Base-by-base conservation (phyloP, 441 rosid genomes). In the Eruca vesicaria region DNA sequence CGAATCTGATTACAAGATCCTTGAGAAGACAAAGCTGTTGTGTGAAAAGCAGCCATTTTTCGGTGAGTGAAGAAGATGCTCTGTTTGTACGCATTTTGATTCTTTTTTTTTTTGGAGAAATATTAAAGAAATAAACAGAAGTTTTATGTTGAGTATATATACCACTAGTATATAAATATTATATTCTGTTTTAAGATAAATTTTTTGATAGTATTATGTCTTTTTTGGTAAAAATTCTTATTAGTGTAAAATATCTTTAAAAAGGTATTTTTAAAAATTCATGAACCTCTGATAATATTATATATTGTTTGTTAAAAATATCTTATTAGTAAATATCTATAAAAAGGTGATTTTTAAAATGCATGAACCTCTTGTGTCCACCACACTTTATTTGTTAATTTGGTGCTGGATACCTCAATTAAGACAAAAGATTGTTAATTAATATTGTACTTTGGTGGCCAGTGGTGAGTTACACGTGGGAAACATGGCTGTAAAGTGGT, bases 61-160 rank as follows among this genome's bases (percentile, higher is more conserved):
- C 16, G 65, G 69, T 60, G 1, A 66, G 50, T 66, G 77, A 71
- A 72, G 77, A 71, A 72, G n/a, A n/a, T n/a, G 69, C 77, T 78
- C 68, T 78, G 73, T 52, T 78, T 78, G 57, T 50, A 72, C 77
- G 77, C 80, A 77, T 75, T 68, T 29, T 16, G n/a, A 15, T 58
- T 23, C 48, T 60, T 1, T 21, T 10, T 21, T 20, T 20, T 0
- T 63, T 14, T 3, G 8, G 26, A 3, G 1, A 23, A 18, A 12
- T 61, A 68, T 35, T 26, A 50, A 35, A 56, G 35, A 41, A 10
- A 16, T 12, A 45, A 56, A 26, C 26, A 26, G 15, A 26, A 16
- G 18, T 57, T 57, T 58, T 33, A 31, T 63, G 20, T 38, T 73
- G 60, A 20, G 28, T 19, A 14, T 50, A 68, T 59, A 5, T 52